phyloP scores from a whole-genome alignment of 2,329 filamentous ascomycete genomes.

The Aspergillus brasiliensis region DNA sequence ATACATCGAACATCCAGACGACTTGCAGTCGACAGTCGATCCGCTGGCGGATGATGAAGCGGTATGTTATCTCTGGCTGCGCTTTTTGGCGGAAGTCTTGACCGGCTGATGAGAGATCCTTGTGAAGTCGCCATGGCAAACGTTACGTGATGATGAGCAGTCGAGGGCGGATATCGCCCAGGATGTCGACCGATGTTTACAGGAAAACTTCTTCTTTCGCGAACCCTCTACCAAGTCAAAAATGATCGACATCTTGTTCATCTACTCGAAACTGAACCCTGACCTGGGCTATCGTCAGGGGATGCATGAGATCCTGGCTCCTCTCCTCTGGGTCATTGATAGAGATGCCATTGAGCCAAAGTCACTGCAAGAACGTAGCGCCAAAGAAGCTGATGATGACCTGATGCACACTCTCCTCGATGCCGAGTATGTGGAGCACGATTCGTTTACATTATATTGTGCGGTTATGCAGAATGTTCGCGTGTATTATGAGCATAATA shows the following conservation, averaged over 20 bases:
- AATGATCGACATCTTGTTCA: slow-evolving; percentile 85
- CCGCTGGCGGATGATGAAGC: slow-evolving; percentile 81
- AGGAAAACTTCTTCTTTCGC: slow-evolving; percentile 88
- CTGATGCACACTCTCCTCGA: slow-evolving; percentile 70
- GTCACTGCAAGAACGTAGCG: slow-evolving; percentile 34
- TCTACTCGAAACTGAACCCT: slow-evolving; percentile 91
- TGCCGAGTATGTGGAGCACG: slow-evolving; percentile 77
- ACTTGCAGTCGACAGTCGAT: slow-evolving; percentile 73
- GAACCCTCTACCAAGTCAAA: slow-evolving; percentile 74
- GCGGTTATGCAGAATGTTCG: slow-evolving; percentile 86
- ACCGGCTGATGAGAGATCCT: slow-evolving; percentile 24
- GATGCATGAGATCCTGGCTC: slow-evolving; percentile 95
- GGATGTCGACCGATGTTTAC: slow-evolving; percentile 87
- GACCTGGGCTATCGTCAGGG: slow-evolving; percentile 92
- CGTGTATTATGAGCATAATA: slow-evolving; percentile 77
- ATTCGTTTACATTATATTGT: slow-evolving; percentile 83
- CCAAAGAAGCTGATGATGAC: slow-evolving; percentile 46
- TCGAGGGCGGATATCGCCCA: slow-evolving; percentile 87
- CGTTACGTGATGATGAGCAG: slow-evolving; percentile 79
- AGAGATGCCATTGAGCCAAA: slow-evolving; percentile 71
- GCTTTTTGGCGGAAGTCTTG: slow-evolving; percentile 47
- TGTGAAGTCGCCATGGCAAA: slow-evolving; percentile 82
- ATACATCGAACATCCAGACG: slow-evolving; percentile 81
- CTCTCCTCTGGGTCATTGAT: slow-evolving; percentile 81
- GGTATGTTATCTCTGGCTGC: slow-evolving; percentile 47